Base-by-base conservation (phyloP, 163 green algal genomes). In the Scenedesmus sp. region DNA sequence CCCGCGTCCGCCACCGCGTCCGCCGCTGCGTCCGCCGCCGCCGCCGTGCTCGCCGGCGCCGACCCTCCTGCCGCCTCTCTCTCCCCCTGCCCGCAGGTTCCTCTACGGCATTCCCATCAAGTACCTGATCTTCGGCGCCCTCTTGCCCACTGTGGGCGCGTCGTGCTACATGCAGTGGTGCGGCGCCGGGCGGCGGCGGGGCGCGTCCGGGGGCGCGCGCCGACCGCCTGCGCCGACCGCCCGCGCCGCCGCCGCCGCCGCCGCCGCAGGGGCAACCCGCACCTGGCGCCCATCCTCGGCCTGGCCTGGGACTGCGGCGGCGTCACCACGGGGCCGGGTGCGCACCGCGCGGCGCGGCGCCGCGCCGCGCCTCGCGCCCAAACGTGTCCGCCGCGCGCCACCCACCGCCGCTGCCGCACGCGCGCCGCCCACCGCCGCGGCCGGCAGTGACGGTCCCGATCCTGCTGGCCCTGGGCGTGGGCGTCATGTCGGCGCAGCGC, bases 161-260 rank as follows among this genome's bases (percentile, higher is more conserved):
- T 66, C 84, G 13, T 90, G 85, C 67, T 89, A 89, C 51, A 89
- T 89, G 83, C 86, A 90, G 36, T 90, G 86, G 73, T 63, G 20
- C 56, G 70, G 28, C 3, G 24, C 56, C 6, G 11, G 20, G 18
- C n/a, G 36, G 56, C 56, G n/a, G n/a, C n/a, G n/a, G n/a, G n/a
- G n/a, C n/a, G n/a, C n/a, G n/a, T n/a, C n/a, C n/a, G n/a, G n/a
- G n/a, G n/a, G n/a, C n/a, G n/a, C n/a, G n/a, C n/a, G n/a, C n/a
- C n/a, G n/a, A n/a, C n/a, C n/a, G n/a, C n/a, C n/a, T n/a, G n/a
- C n/a, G n/a, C n/a, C n/a, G n/a, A n/a, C 57, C 22, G 26, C 28
- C 24, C 2, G 3, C 42, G 6, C 57, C 24, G 57, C 57, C 24
- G 28, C 29, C 45, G 58, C 58, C 45, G 58, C 31, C 24, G 29